phyloP scores from a whole-genome alignment of 2,329 filamentous ascomycete genomes.

The Epicoccum nigrum region DNA sequence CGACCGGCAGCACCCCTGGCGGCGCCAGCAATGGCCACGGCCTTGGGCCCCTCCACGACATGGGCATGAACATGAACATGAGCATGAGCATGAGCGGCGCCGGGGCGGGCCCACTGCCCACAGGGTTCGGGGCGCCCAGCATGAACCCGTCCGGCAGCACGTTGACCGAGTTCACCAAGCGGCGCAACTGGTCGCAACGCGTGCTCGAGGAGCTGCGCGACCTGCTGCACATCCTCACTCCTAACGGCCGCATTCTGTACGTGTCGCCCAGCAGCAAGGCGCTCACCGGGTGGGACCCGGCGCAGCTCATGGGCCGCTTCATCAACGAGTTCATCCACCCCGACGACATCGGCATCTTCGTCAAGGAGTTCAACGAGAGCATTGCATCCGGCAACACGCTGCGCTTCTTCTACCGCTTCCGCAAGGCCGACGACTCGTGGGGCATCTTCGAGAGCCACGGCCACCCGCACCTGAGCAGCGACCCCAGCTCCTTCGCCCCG shows the following conservation, averaged over 20 bases:
- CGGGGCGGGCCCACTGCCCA: constrained; percentile 62
- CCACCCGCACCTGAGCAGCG: constrained; percentile 82
- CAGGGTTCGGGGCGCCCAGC: constrained; percentile 57
- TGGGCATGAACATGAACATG: constrained; percentile 40
- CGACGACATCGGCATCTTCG: constrained; percentile 82
- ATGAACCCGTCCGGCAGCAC: constrained; percentile 58
- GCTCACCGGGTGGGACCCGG: constrained; percentile 75
- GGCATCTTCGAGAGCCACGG: constrained; percentile 90
- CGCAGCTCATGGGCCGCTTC: constrained; percentile 75
- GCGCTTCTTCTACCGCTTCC: constrained; percentile 85
- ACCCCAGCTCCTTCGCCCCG: constrained; percentile 66
- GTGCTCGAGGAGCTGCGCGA: constrained; percentile 90
- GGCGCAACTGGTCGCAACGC: constrained; percentile 82
- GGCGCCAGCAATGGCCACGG: constrained; percentile 21
- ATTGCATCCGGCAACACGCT: constrained; percentile 81
- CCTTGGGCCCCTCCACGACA: constrained; percentile 11
- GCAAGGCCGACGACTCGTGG: constrained; percentile 74
- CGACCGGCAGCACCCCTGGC: constrained; percentile 24
- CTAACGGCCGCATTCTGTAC: constrained; percentile 82
- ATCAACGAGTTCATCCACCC: constrained; percentile 84
- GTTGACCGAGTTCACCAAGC: constrained; percentile 69
- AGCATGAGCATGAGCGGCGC: constrained; percentile 52
- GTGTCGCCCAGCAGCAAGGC: constrained; percentile 78
- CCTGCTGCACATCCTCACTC: constrained; percentile 83
- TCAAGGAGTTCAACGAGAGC: constrained; percentile 86